Evolutionary conservation across 2,329 filamentous ascomycete genomes (phyloP).

Genomic region (Calonectria pseudoturangicola): DNA sequence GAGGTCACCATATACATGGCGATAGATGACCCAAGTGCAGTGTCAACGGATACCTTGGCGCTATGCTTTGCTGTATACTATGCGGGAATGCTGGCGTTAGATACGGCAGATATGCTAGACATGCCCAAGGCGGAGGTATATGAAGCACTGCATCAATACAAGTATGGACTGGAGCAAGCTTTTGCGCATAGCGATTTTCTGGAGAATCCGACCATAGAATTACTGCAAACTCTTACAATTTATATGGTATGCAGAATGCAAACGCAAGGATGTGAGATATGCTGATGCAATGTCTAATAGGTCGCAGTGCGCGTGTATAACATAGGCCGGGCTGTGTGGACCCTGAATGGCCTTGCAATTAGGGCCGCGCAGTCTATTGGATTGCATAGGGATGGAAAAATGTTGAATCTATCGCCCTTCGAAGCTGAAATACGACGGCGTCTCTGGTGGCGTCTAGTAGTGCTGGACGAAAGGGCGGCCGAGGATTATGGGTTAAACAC

Average conservation of each 20-base stretch:
- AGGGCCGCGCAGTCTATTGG: slow-evolving; percentile 70
- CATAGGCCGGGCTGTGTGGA: slow-evolving; percentile 60
- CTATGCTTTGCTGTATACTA: slow-evolving; percentile 71
- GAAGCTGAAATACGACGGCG: slow-evolving; percentile 74
- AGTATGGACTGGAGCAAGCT: slow-evolving; percentile 60
- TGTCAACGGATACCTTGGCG: slow-evolving; percentile 56
- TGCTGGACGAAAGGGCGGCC: slow-evolving; percentile 69
- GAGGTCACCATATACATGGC: slow-evolving; percentile 59
- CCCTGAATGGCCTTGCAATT: slow-evolving; percentile 65
- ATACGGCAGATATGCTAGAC: slow-evolving; percentile 59
- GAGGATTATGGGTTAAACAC: slow-evolving; percentile 72
- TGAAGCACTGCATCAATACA: slow-evolving; percentile 54
- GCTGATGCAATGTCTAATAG: slow-evolving; percentile 45
- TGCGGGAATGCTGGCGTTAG: slow-evolving; percentile 64
- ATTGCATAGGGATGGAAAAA: slow-evolving; percentile 70
- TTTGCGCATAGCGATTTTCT: slow-evolving; percentile 63
- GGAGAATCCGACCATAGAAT: slow-evolving; percentile 60
- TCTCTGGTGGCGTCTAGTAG: slow-evolving; percentile 72
- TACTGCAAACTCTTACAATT: slow-evolving; percentile 61
- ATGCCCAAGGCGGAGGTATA: slow-evolving; percentile 51
- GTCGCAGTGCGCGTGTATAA: slow-evolving; percentile 58
- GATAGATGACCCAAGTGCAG: slow-evolving; percentile 53
- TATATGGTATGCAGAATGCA: slow-evolving; percentile 58
- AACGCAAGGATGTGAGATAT: not conserved
- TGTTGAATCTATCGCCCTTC: slow-evolving; percentile 69